Conservation (phyloP, 1,284 basidiomycete species). For the Tetrapyrgos nigripes region DNA sequence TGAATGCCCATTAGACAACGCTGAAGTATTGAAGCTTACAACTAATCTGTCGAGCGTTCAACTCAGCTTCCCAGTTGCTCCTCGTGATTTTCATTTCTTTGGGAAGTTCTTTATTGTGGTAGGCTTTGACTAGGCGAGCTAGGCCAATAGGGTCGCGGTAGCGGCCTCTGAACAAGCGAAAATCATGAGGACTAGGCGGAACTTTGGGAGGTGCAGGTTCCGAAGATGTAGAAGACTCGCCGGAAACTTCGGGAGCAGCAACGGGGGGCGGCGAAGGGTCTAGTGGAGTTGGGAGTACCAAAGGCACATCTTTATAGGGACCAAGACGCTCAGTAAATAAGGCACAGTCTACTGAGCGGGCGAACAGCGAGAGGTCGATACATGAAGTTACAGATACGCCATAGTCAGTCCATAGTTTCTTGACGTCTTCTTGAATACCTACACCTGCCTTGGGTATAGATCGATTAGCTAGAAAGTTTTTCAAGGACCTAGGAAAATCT, state of each 20-base stretch:
- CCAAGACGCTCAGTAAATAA: slow-evolving; percentile 42
- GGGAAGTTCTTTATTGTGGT: slow-evolving; percentile 53
- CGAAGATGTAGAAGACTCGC: neutral
- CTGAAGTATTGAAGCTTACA: slow-evolving; percentile 50
- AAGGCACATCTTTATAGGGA: slow-evolving; percentile 1
- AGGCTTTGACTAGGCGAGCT: slow-evolving; percentile 62
- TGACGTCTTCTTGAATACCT: slow-evolving; percentile 72
- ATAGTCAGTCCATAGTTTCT: slow-evolving; percentile 66
- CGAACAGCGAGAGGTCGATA: slow-evolving; percentile 72
- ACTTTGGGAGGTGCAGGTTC: slow-evolving; percentile 3
- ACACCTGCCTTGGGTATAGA: slow-evolving; percentile 69
- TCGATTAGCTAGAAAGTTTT: slow-evolving; percentile 54
- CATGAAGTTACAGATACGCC: slow-evolving; percentile 57
- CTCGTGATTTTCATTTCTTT: slow-evolving; percentile 68
- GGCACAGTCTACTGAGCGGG: slow-evolving; percentile 68
- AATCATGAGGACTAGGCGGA: slow-evolving; percentile 7
- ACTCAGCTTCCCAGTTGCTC: slow-evolving; percentile 69
- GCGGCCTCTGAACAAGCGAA: slow-evolving; percentile 54
- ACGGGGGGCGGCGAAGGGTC: neutral
- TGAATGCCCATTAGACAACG: slow-evolving; percentile 12
- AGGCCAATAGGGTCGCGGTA: slow-evolving; percentile 64
- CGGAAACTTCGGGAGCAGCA: neutral
- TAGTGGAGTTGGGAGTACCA: neutral
- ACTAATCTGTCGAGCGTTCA: slow-evolving; percentile 55
- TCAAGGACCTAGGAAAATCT: slow-evolving; percentile 65